Conservation (phyloP, 805 yeast genomes). For the Saitoella complicata region DNA sequence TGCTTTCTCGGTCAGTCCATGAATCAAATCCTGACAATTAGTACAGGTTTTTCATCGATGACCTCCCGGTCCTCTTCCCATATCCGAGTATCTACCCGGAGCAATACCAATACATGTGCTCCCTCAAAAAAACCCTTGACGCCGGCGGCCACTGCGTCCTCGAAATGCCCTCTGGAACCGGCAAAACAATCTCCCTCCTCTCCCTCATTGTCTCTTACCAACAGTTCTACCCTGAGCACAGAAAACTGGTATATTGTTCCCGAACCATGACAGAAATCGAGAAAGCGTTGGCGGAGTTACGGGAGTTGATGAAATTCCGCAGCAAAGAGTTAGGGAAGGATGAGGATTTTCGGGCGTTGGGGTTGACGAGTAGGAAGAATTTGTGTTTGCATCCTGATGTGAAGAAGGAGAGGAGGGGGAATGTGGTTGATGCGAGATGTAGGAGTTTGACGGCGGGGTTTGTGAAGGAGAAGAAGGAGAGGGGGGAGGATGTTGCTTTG, state of each 20-base stretch:
- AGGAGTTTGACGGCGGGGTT: constrained; percentile 89
- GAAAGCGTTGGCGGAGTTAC: constrained; percentile 84
- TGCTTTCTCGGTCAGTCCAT: background rate
- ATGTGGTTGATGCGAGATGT: constrained; percentile 89
- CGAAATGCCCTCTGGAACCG: constrained; percentile 99
- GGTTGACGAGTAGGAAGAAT: constrained; percentile 87
- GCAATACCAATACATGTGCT: constrained; percentile 95
- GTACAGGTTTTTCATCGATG: constrained; percentile 78
- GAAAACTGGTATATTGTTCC: constrained; percentile 90
- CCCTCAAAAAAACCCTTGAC: constrained; percentile 80
- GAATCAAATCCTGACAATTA: background rate
- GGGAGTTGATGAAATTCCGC: constrained; percentile 74
- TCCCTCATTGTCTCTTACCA: constrained; percentile 92
- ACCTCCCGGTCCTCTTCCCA: constrained; percentile 87
- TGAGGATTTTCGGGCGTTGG: constrained; percentile 88
- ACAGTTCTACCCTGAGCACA: constrained; percentile 71
- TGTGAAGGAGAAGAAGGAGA: constrained; percentile 48
- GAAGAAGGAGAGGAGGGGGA: constrained; percentile 75
- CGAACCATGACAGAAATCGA: constrained; percentile 99
- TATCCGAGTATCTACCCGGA: constrained; percentile 91
- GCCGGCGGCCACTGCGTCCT: constrained; percentile 92
- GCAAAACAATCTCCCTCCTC: constrained; percentile 83
- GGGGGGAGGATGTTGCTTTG: constrained; percentile 41
- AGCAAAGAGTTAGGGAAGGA: constrained; percentile 64
- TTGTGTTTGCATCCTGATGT: constrained; percentile 81